Conservation (phyloP, 1,284 basidiomycete genomes). For the Somion occarium region DNA sequence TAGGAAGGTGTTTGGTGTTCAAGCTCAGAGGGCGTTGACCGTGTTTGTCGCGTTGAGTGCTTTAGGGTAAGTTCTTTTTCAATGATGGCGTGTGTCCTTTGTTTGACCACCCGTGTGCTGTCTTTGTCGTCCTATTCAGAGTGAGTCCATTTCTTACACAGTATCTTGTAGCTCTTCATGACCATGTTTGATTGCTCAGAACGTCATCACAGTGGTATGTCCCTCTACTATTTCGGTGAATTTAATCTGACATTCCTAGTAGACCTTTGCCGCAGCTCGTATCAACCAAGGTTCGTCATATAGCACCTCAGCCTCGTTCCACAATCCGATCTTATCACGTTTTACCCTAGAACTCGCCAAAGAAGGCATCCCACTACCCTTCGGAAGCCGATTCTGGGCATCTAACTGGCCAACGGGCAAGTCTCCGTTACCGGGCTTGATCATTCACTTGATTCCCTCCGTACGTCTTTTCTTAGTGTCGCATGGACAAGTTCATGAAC, state of each 20-base stretch:
- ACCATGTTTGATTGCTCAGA: slow-evolving; percentile 13
- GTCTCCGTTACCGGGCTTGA: slow-evolving; percentile 51
- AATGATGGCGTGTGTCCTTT: background rate
- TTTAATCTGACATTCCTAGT: background rate
- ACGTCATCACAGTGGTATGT: slow-evolving; percentile 27
- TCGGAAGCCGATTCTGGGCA: slow-evolving; percentile 57
- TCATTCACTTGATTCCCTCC: slow-evolving; percentile 48
- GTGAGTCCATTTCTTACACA: slow-evolving; percentile 3
- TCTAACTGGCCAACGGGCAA: slow-evolving; percentile 55
- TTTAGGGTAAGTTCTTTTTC: slow-evolving; percentile 18
- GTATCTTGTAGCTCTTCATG: background rate
- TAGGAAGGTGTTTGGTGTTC: slow-evolving; percentile 54
- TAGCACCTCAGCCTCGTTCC: background rate
- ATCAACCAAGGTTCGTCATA: slow-evolving; percentile 23
- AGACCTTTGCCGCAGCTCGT: slow-evolving; percentile 26
- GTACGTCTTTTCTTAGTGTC: slow-evolving; percentile 42
- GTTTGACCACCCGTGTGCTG: background rate
- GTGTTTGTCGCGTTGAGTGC: slow-evolving; percentile 47
- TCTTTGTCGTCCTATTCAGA: too few relatives aligned
- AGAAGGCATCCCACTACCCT: slow-evolving; percentile 42
- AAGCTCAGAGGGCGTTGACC: slow-evolving; percentile 53
- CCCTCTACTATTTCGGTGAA: background rate
- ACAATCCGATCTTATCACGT: background rate
- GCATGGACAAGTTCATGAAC: slow-evolving; percentile 14
- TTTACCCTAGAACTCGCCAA: slow-evolving; percentile 34